phyloP scores from a whole-genome alignment of 495 filamentous ascomycete genomes.

The Podospora didyma region DNA sequence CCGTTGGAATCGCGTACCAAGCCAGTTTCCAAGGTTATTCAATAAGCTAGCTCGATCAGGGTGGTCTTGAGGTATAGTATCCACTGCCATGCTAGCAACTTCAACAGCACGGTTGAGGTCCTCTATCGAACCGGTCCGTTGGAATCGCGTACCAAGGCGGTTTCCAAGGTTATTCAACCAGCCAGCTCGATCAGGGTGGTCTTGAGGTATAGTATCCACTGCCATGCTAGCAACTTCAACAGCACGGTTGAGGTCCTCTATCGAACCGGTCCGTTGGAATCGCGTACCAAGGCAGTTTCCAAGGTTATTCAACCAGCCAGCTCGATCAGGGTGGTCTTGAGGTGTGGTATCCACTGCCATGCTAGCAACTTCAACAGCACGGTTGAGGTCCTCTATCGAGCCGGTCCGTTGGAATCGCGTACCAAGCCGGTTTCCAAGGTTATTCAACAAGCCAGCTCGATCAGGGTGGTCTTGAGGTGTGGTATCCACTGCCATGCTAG shows the following conservation, averaged over 20 bases:
- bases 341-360: neutral
- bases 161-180: neutral
- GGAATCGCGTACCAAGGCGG: neutral
- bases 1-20: neutral
- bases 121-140: neutral
- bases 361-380: neutral
- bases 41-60: neutral
- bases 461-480: conserved; percentile 6
- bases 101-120: neutral
- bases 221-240: neutral
- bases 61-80: neutral
- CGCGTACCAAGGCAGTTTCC: neutral
- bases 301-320: neutral
- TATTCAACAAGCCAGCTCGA: neutral
- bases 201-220: neutral
- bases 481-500: conserved; percentile 3
- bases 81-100: neutral
- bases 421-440: neutral
- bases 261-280: neutral
- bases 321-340: neutral
- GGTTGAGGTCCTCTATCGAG: neutral
- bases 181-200: neutral
- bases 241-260: neutral
- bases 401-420: neutral
- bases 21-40: neutral